A percentile compares a stretch with the other conserved stretches of the same genome.
Conservation (phyloP, 768 basidiomycete genomes). For the Lactarius trivialis region DNA sequence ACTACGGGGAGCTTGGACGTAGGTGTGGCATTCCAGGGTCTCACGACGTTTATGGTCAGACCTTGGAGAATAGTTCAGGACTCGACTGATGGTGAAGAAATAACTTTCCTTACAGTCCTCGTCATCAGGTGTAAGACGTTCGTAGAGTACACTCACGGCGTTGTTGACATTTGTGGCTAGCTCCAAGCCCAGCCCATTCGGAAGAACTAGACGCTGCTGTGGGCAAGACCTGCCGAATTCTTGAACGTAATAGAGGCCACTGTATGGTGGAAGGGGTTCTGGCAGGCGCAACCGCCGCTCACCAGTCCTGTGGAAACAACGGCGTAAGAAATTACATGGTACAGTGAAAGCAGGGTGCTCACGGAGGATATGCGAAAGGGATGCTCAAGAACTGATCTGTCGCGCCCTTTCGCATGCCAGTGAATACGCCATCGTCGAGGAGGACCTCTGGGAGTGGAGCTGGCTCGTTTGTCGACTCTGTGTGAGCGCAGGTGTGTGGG, state of each 20-base stretch:
- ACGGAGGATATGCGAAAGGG: constrained; percentile 38
- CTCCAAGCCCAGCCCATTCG: neutral
- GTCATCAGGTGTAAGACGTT: constrained; percentile 3
- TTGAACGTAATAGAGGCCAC: constrained; percentile 20
- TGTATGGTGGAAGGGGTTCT: constrained; percentile 15
- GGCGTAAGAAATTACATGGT: neutral
- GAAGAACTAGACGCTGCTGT: constrained; percentile 23
- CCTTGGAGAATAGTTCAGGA: constrained; percentile 11
- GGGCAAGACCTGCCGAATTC: constrained; percentile 27
- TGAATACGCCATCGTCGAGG: constrained; percentile 30
- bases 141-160: constrained; percentile 2
- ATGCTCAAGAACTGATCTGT: constrained; percentile 35
- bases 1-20: constrained; percentile 24
- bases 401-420: constrained; percentile 26
- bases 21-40: constrained; percentile 14
- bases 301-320: constrained; percentile 26
- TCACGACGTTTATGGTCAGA: constrained; percentile 26
- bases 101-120: constrained; percentile 25
- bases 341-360: constrained; percentile 10
- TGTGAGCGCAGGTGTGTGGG: neutral
- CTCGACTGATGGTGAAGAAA: neutral
- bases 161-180: neutral
- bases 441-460: constrained; percentile 17
- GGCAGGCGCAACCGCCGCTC: constrained; percentile 35
- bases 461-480: neutral